phyloP scores from a whole-genome alignment of 148 eudicot genomes.

The Camellia japonica region DNA sequence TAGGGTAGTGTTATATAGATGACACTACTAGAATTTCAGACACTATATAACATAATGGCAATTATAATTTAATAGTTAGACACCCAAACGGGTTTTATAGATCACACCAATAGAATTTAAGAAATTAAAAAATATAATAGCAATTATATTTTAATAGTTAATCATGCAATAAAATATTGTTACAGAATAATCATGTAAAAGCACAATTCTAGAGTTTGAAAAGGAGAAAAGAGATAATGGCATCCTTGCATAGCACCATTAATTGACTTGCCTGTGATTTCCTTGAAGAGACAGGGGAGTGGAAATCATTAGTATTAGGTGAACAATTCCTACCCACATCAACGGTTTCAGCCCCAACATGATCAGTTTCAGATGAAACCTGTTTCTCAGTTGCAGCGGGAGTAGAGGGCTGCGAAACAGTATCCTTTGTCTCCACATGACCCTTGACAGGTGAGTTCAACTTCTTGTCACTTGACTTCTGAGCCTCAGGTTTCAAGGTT shows the following conservation, averaged over 20 bases:
- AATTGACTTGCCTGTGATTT: conserved; percentile 45
- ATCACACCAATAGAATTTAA: too few relatives aligned
- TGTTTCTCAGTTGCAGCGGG: conserved; percentile 32
- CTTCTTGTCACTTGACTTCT: conserved; percentile 46
- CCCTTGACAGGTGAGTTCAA: conserved; percentile 47
- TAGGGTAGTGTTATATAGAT: too few relatives aligned
- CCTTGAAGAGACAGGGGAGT: conserved; percentile 43
- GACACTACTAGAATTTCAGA: too few relatives aligned
- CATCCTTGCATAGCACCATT: not conserved
- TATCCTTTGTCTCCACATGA: conserved; percentile 25
- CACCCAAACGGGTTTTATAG: too few relatives aligned
- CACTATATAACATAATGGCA: too few relatives aligned
- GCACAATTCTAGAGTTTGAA: too few relatives aligned
- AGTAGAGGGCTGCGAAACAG: conserved; percentile 35
- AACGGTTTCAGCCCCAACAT: conserved; percentile 39
- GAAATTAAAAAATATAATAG: too few relatives aligned
- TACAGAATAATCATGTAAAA: too few relatives aligned
- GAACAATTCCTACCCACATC: conserved; percentile 30
- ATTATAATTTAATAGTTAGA: too few relatives aligned
- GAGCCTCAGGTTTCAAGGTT: conserved; percentile 41
- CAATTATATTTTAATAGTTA: too few relatives aligned
- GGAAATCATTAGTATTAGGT: conserved; percentile 31
- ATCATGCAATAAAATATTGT: too few relatives aligned
- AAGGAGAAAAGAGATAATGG: not conserved
- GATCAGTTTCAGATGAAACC: conserved; percentile 30